Conservation (phyloP, 1,284 basidiomycete genomes). For the Inonotus obliquus region DNA sequence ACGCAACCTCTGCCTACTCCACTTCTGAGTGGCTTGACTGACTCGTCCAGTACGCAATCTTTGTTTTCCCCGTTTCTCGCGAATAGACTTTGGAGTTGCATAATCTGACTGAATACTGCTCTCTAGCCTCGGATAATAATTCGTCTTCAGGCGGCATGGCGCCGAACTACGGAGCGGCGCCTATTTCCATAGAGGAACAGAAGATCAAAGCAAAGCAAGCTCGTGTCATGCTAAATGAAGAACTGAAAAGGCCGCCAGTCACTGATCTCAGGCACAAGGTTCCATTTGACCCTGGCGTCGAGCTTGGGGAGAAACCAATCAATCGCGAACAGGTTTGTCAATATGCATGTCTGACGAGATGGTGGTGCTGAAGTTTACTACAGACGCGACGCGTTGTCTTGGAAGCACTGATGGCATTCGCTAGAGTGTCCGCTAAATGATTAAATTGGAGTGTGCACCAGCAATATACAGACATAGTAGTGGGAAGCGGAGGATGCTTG, state of each 20-base stretch:
- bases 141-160: too few relatives aligned
- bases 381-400: neutral
- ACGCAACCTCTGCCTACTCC: too few relatives aligned
- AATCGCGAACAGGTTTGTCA: neutral
- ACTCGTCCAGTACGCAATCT: too few relatives aligned
- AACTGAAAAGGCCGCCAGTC: neutral
- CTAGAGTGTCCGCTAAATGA: neutral
- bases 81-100: too few relatives aligned
- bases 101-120: too few relatives aligned
- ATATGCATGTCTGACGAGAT: neutral
- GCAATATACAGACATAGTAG: too few relatives aligned
- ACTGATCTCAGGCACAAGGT: neutral
- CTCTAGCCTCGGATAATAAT: too few relatives aligned
- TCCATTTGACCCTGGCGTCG: neutral
- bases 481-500: too few relatives aligned
- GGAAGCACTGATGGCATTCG: neutral
- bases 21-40: too few relatives aligned
- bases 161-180: too few relatives aligned
- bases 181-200: neutral
- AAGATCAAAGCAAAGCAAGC: neutral
- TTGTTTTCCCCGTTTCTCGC: too few relatives aligned
- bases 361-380: neutral
- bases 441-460: neutral
- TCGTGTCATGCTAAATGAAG: neutral
- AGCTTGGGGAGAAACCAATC: neutral